Evolutionary conservation across 1,139 yeast species (phyloP).

Genomic region (Hyphopichia fennica): DNA sequence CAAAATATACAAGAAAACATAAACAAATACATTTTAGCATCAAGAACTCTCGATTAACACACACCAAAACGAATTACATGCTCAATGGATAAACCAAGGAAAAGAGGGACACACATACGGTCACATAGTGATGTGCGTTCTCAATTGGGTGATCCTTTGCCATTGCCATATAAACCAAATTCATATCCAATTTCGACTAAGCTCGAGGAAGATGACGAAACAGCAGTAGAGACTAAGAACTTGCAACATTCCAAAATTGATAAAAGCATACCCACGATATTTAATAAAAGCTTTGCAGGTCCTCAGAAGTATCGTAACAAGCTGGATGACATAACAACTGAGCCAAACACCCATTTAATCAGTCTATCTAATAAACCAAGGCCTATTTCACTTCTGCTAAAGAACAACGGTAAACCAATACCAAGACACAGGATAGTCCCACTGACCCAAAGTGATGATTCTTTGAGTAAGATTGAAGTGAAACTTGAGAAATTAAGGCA

Average conservation of each 20-base stretch:
- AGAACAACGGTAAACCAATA: background rate
- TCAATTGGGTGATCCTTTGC: conserved; percentile 37
- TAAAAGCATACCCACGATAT: conserved; percentile 3
- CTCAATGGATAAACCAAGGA: background rate
- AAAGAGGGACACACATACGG: background rate
- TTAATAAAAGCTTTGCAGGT: background rate
- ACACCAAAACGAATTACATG: too few relatives aligned
- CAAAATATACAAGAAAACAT: too few relatives aligned
- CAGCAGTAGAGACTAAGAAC: conserved; percentile 15
- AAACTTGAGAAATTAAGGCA: conserved; percentile 4
- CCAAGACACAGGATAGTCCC: too few relatives aligned
- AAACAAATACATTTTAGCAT: too few relatives aligned
- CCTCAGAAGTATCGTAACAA: background rate
- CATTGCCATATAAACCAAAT: conserved; percentile 29
- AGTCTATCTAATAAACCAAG: background rate
- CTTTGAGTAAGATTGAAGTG: background rate
- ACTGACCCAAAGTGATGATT: background rate
- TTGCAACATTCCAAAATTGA: background rate
- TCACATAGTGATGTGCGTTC: conserved; percentile 7
- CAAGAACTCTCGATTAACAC: too few relatives aligned
- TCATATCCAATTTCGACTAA: conserved; percentile 4
- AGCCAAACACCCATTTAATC: background rate
- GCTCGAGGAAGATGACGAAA: conserved; percentile 13
- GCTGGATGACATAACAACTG: background rate
- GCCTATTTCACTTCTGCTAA: background rate